Evolutionary conservation across 2,329 filamentous ascomycete genomes (phyloP).

Genomic region (Trichoderma simmonsii): DNA sequence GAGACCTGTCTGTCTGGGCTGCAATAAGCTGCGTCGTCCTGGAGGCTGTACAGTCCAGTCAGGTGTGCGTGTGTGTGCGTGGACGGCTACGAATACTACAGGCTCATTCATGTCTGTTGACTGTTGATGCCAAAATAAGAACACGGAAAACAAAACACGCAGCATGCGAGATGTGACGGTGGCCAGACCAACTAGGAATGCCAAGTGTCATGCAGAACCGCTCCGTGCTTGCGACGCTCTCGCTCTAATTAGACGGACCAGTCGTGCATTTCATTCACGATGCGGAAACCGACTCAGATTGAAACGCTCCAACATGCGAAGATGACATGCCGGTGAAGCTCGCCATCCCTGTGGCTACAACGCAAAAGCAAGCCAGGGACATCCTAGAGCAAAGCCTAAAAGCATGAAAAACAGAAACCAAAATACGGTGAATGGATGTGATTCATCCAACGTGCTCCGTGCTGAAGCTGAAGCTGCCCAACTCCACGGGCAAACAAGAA

Average conservation of each 20-base stretch:
- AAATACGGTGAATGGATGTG: neutral
- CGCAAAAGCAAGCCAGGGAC: neutral
- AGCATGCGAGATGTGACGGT: neutral
- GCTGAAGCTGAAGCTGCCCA: constrained; percentile 4
- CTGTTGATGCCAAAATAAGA: constrained; percentile 9
- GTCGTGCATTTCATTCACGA: constrained; percentile 5
- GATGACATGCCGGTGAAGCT: constrained; percentile 4
- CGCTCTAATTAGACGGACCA: constrained; percentile 3
- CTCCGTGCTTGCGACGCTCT: neutral
- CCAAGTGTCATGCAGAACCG: constrained; percentile 2
- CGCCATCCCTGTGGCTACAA: neutral
- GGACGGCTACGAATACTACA: neutral
- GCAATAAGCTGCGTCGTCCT: neutral
- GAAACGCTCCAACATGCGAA: constrained; percentile 3
- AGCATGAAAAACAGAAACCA: neutral
- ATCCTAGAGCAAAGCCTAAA: neutral
- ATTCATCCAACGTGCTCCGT: constrained; percentile 1
- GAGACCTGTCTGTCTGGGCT: neutral
- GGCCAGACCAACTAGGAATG: neutral
- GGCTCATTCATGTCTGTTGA: neutral
- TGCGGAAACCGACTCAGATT: constrained; percentile 8
- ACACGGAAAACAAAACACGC: neutral
- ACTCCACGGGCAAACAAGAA: neutral
- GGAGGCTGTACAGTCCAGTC: constrained; percentile 3
- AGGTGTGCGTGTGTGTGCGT: neutral